Conservation (phyloP, 2,329 filamentous ascomycete species). For the Phaeosphaeriaceae sp. region DNA sequence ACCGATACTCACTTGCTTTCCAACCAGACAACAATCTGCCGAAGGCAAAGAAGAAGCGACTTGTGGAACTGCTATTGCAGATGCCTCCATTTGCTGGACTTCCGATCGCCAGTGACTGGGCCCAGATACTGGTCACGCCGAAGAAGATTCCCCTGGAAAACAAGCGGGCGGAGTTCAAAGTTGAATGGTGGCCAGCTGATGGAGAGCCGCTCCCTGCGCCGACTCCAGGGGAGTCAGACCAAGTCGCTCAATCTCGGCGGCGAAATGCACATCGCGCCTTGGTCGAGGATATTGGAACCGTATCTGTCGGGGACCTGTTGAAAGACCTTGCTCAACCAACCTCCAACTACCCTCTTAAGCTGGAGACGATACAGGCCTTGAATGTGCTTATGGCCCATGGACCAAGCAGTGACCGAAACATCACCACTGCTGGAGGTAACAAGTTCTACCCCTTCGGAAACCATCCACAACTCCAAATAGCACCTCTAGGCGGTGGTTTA, state of each 20-base stretch:
- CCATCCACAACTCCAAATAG: slow-evolving; percentile 53
- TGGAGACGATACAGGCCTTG: slow-evolving; percentile 62
- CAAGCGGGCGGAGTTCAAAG: slow-evolving; percentile 16
- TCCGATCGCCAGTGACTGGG: slow-evolving; percentile 50
- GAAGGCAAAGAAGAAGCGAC: slow-evolving; percentile 55
- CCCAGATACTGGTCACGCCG: slow-evolving; percentile 34
- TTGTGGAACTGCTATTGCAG: slow-evolving; percentile 56
- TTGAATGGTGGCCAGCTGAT: slow-evolving; percentile 39
- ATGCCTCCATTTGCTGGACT: slow-evolving; percentile 38
- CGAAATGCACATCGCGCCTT: slow-evolving; percentile 24
- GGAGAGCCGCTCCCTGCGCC: slow-evolving; percentile 28
- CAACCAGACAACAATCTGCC: slow-evolving; percentile 42
- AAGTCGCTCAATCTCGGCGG: slow-evolving; percentile 18
- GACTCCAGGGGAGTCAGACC: slow-evolving; percentile 20
- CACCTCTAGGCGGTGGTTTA: slow-evolving; percentile 59
- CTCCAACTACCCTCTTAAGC: slow-evolving; percentile 52
- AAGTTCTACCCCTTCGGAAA: slow-evolving; percentile 52
- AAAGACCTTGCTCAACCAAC: slow-evolving; percentile 52
- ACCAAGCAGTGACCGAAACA: slow-evolving; percentile 50
- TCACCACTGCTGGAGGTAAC: slow-evolving; percentile 60
- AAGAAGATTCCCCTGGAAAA: slow-evolving; percentile 30
- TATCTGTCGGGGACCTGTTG: slow-evolving; percentile 50
- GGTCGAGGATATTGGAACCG: slow-evolving; percentile 30
- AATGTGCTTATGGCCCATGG: slow-evolving; percentile 64
- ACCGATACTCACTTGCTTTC: slow-evolving; percentile 40